These are phyloP conservation scores for Colletotrichum horii DNA, from an alignment of 2,329 filamentous ascomycete genomes.

Conservation along the genomic window DNA sequence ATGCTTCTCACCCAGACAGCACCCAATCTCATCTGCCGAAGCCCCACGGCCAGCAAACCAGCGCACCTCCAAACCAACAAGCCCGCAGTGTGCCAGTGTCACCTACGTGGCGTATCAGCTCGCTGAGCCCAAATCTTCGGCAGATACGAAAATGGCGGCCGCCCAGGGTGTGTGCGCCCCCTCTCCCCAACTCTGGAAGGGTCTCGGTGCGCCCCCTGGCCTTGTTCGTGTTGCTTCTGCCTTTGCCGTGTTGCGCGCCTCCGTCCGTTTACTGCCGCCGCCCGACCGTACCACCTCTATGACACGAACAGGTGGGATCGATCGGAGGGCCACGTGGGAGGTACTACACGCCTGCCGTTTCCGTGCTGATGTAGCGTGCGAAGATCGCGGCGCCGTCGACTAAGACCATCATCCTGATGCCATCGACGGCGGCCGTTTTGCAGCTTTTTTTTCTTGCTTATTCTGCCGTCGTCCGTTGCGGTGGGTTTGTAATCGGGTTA, in stretches of 20 bases:
- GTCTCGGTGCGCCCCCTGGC: neutral
- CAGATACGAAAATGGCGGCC: slow-evolving; percentile 5
- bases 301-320: slow-evolving; percentile 14
- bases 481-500: neutral
- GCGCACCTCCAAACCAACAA: neutral
- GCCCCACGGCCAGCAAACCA: neutral
- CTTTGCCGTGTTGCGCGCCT: neutral
- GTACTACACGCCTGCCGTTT: neutral
- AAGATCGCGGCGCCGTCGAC: neutral
- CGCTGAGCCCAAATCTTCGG: slow-evolving; percentile 9
- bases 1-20: neutral
- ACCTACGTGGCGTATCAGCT: slow-evolving; percentile 7
- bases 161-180: neutral
- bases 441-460: neutral
- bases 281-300: neutral
- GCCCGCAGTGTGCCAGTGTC: neutral
- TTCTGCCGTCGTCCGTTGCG: neutral
- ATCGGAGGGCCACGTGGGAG: slow-evolving; percentile 9
- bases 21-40: slow-evolving; percentile 13
- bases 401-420: neutral
- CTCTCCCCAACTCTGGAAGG: neutral
- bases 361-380: neutral
- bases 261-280: neutral
- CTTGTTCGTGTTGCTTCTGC: neutral
- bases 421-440: neutral